phyloP scores from a whole-genome alignment of 1,139 yeast species.

The Pichia terricola region DNA sequence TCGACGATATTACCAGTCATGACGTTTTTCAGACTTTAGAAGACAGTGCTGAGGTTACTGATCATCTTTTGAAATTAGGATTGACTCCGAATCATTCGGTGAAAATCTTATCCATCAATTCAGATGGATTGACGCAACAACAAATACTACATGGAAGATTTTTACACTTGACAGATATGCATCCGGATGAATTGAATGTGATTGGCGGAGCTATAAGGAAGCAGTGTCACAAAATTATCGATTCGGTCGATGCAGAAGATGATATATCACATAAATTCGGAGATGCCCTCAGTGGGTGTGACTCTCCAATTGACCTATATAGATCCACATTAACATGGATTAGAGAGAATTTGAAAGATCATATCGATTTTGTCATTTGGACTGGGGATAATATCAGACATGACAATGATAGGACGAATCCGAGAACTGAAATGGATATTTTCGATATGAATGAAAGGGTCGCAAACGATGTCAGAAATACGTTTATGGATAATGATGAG shows the following conservation, averaged over 20 bases:
- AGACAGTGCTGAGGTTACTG: conserved; percentile 1
- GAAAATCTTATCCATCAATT: conserved; percentile 7
- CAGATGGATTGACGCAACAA: conserved; percentile 2
- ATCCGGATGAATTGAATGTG: conserved; percentile 68
- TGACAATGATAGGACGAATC: conserved; percentile 65
- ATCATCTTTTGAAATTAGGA: conserved; percentile 22
- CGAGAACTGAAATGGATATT: conserved; percentile 64
- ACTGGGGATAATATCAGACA: conserved; percentile 86
- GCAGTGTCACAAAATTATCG: conserved; percentile 49
- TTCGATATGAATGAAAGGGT: conserved; percentile 58
- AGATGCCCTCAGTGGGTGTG: conserved; percentile 68
- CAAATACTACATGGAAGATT: conserved; percentile 51
- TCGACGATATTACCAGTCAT: too few species aligned
- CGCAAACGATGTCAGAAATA: conserved; percentile 41
- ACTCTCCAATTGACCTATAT: conserved; percentile 54
- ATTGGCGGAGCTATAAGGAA: conserved; percentile 40
- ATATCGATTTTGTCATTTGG: conserved; percentile 81
- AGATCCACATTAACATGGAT: conserved; percentile 63
- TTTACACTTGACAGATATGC: conserved; percentile 77
- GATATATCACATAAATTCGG: conserved; percentile 55
- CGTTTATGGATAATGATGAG: conserved; percentile 39
- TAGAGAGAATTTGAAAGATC: conserved; percentile 50
- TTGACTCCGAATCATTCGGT: conserved; percentile 30
- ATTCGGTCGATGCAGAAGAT: conserved; percentile 7
- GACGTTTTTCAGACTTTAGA: background rate